Base-by-base conservation (phyloP, 495 filamentous ascomycete genomes). In the Paragyromitra xinjiangensis region DNA sequence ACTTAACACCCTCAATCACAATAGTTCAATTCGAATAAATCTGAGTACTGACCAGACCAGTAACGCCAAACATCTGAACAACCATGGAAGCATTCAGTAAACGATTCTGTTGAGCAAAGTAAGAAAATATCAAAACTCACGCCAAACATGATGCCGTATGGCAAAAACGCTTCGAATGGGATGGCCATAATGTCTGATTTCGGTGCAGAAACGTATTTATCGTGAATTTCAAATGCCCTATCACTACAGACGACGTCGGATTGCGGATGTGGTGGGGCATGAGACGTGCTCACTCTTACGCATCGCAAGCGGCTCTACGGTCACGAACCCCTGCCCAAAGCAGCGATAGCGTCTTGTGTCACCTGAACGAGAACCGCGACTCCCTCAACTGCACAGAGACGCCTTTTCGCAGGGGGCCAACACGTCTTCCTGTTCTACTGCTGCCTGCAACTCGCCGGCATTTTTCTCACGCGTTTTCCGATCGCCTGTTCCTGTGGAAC, bases 81-180 rank as follows among this genome's bases (percentile, higher is more conserved):
- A 62, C 14, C 56, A 66, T 67, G 5, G n/a, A 9, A 44, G 34
- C 6, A 69, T 67, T 83, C 81, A 81, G 83, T 83, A 67, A 83
- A 79, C 77, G 53, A 62, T 66, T 64, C 37, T 51, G 24, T 26
- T 53, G 24, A 34, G 64, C 22, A 26, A 71, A 65, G 78, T 78
- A 68, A 64, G 5, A 74, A 64, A 78, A 75, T 64, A 63, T 75
- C 68, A 67, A 73, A 71, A 87, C 93, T 84, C 87, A 98, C 94
- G 83, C 85, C 87, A 64, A 94, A 83, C 85, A 96, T 92, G 88
- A 98, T 94, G 80, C 88, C 95, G 86, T 97, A 98, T 61, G 95
- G 95, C 83, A 99, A 85, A 81, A 99, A 86, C 73, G 94, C 91
- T 88, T 99, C 95, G 87, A 98, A 98, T 65, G 95, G 95, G 77